Percentiles rank a stretch among this genome's conserved stretches.
phyloP scores from a whole-genome alignment of 2,329 filamentous ascomycete genomes.

The Colletotrichum sp. region DNA sequence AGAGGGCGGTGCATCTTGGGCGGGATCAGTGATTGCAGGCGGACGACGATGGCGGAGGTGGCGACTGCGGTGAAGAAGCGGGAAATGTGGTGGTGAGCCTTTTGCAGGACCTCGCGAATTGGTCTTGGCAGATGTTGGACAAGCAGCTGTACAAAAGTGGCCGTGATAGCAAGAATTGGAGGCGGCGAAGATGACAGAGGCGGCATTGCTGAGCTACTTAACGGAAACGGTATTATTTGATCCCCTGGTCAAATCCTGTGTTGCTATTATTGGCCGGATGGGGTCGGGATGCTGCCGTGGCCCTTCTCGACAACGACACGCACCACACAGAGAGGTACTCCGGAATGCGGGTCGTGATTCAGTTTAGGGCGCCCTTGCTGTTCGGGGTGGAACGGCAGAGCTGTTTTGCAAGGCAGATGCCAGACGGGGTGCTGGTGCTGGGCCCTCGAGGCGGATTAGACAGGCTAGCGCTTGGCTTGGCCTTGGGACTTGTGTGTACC shows the following conservation, averaged over 20 bases:
- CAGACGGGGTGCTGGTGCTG: background rate
- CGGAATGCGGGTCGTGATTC: background rate
- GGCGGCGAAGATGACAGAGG: background rate
- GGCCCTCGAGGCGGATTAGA: background rate
- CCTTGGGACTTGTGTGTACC: background rate
- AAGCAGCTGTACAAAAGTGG: conserved; percentile 11
- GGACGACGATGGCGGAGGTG: conserved; percentile 5
- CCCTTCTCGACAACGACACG: background rate
- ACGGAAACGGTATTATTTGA: background rate
- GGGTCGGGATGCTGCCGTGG: background rate
- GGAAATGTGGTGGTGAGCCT: background rate
- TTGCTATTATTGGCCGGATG: background rate
- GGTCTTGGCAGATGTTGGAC: conserved; percentile 12
- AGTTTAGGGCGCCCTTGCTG: background rate
- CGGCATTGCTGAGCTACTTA: conserved; percentile 8
- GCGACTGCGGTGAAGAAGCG: background rate
- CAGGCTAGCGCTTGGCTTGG: background rate
- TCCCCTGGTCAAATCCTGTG: background rate
- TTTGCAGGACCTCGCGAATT: background rate
- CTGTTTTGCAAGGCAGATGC: background rate
- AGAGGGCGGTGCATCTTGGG: conserved; percentile 14
- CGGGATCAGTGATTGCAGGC: conserved; percentile 3
- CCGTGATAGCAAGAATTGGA: conserved; percentile 17
- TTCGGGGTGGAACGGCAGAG: background rate
- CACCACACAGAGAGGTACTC: background rate